Evolutionary conservation across 176 grass and related monocot genomes (phyloP), one percentile per base, ranked within the genome.

Genomic region (Cenchrus fungigraminus): DNA sequence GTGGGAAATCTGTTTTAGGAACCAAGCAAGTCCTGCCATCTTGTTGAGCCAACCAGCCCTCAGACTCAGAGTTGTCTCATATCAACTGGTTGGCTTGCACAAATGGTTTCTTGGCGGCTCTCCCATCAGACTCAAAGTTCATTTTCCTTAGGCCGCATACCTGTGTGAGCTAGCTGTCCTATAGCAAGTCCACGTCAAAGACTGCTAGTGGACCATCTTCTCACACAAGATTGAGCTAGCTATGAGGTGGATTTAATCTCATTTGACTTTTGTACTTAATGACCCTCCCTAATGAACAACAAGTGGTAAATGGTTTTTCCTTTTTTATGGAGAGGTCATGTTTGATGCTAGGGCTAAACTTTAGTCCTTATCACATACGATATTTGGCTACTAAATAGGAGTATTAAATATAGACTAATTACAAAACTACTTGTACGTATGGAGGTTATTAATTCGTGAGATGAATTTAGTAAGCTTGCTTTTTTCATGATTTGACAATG

Each of bases 181-280:
- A 34, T 29, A 74, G 3, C 12, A 52, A 73, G 25, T 76, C 54
- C 60, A 44, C n/a, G 42, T 67, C 72, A 76, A 76, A 74, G 71
- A 76, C 60, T 66, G 22, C 22, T 25, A 44, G 2, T 11, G 22
- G 20, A 55, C 13, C 46, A 64, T 84, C 71, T 66, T 54, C 19
- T 76, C 10, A 44, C 58, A 28, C 69, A 74, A 53, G 19, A 11
- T 82, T 50, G 14, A 50, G 54, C 54, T 58, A 49, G 14, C 10
- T 20, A 6, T 6, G 68, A 13, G 70, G 46, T 5, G 68, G 3
- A 20, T 45, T 47, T 47, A 25, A 13, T 43, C 49, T 71, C 68
- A 25, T 72, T 51, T 72, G 20, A 25, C 45, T 22, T 72, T 17
- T 9, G 19, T 71, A 22, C 67, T 68, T 43, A 12, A 17, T 6